phyloP scores from a whole-genome alignment of 352 stramenopile genomes.

The Phytopythium litorale region DNA sequence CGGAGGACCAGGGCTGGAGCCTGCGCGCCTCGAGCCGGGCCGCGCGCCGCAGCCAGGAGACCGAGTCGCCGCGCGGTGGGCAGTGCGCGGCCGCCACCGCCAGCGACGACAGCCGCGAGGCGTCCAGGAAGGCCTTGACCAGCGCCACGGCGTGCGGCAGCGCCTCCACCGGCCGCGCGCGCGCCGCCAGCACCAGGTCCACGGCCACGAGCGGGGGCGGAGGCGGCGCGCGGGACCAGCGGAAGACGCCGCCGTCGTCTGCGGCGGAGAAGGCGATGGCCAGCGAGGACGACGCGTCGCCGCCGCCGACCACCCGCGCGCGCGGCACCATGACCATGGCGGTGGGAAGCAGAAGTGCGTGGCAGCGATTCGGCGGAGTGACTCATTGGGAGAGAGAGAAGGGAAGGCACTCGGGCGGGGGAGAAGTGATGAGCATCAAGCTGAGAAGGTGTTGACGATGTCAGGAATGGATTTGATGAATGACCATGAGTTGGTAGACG shows the following conservation, averaged over 20 bases:
- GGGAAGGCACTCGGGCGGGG: too few species aligned
- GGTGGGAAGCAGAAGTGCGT: background rate
- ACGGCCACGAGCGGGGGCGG: slow-evolving; percentile 22
- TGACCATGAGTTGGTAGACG: too few species aligned
- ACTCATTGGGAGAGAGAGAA: too few species aligned
- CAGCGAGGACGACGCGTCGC: slow-evolving; percentile 4
- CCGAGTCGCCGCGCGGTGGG: slow-evolving; percentile 8
- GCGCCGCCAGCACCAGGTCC: slow-evolving; percentile 23
- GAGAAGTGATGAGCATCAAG: too few species aligned
- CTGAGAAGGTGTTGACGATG: too few species aligned
- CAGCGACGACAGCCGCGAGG: slow-evolving; percentile 27
- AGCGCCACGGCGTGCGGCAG: slow-evolving; percentile 21
- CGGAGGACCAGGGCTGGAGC: slow-evolving; percentile 28
- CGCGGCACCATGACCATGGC: slow-evolving; percentile 4
- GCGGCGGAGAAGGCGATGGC: background rate
- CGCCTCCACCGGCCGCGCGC: slow-evolving; percentile 11
- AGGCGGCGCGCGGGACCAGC: background rate
- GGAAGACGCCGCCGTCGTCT: slow-evolving; percentile 5
- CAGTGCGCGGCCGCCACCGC: slow-evolving; percentile 19
- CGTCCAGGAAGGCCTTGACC: slow-evolving; percentile 27
- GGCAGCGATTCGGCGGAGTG: background rate
- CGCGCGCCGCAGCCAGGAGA: slow-evolving; percentile 26
- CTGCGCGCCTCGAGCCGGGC: slow-evolving; percentile 23
- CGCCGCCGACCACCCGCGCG: slow-evolving; percentile 6
- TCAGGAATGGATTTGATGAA: too few species aligned